Percentiles rank a stretch among this genome's conserved stretches.
These are phyloP conservation scores for Saccharomyces pastorianus DNA, from an alignment of 1,139 yeast genomes.

Conservation along the genomic window DNA sequence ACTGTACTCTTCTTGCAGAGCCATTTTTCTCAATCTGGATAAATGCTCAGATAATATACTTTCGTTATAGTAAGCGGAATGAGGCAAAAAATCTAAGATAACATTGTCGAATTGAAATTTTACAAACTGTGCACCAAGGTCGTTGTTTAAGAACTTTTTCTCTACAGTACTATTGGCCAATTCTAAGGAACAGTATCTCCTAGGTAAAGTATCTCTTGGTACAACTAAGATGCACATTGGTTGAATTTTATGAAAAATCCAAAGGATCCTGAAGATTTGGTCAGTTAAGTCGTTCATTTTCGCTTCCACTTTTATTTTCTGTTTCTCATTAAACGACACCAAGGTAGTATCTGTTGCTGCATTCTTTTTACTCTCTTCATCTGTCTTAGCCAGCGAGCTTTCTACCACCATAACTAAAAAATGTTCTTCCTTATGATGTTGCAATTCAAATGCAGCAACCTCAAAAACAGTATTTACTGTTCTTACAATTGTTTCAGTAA, in stretches of 20 bases:
- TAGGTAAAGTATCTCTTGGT: conserved; percentile 74
- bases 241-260: conserved; percentile 59
- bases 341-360: not conserved
- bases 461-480: conserved; percentile 80
- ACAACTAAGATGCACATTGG: conserved; percentile 78
- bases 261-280: conserved; percentile 60
- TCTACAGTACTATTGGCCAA: conserved; percentile 92
- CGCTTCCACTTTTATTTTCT: conserved; percentile 20
- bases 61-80: conserved; percentile 28
- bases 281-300: conserved; percentile 55
- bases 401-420: conserved; percentile 84
- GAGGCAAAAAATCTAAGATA: conserved; percentile 31
- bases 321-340: conserved; percentile 7
- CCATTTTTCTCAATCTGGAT: conserved; percentile 24
- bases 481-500: conserved; percentile 60
- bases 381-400: conserved; percentile 52
- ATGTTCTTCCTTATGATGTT: conserved; percentile 68
- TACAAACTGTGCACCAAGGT: conserved; percentile 66
- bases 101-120: conserved; percentile 46
- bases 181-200: conserved; percentile 49
- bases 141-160: conserved; percentile 69
- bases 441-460: conserved; percentile 84
- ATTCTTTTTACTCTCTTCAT: not conserved
- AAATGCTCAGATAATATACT: conserved; percentile 31
- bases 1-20: conserved; percentile 15